phyloP scores from a whole-genome alignment of 2,329 filamentous ascomycete genomes.

The Calonectria pseudoreteaudii region DNA sequence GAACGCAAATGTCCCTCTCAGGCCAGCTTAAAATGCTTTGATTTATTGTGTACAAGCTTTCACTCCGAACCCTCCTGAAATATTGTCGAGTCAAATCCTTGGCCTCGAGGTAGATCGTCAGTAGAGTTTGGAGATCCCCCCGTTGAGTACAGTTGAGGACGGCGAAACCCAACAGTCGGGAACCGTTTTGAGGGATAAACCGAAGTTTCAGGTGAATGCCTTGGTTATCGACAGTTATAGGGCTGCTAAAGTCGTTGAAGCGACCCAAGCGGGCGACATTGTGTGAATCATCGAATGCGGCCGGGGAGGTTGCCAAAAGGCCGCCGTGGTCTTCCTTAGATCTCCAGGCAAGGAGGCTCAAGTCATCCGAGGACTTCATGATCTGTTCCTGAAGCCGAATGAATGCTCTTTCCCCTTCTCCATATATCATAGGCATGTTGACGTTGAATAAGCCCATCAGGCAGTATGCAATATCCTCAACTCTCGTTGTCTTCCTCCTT shows the following conservation, averaged over 20 bases:
- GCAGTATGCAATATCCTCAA: conserved; percentile 45
- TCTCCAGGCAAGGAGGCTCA: neutral
- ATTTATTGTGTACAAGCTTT: neutral
- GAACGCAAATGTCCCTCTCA: neutral
- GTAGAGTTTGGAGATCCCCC: neutral
- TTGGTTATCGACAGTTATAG: neutral
- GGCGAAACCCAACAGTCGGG: neutral
- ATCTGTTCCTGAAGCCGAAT: conserved; percentile 46
- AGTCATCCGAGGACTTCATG: conserved; percentile 13
- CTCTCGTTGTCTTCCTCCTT: conserved; percentile 36
- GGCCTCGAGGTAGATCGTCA: neutral
- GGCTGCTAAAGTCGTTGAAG: neutral
- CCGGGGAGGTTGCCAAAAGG: neutral
- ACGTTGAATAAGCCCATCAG: conserved; percentile 46
- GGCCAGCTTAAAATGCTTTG: neutral
- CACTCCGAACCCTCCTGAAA: neutral
- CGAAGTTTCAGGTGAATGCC: neutral
- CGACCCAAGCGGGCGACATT: neutral
- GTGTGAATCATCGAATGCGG: neutral
- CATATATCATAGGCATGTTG: conserved; percentile 46
- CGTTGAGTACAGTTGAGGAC: neutral
- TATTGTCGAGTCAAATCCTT: neutral
- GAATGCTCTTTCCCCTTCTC: conserved; percentile 42
- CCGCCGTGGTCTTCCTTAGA: neutral
- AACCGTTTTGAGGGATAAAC: neutral